A percentile compares a stretch with the other conserved stretches of the same genome.
Conservation (phyloP, 2,329 filamentous ascomycete species). For the Tetracladium maxilliforme region DNA sequence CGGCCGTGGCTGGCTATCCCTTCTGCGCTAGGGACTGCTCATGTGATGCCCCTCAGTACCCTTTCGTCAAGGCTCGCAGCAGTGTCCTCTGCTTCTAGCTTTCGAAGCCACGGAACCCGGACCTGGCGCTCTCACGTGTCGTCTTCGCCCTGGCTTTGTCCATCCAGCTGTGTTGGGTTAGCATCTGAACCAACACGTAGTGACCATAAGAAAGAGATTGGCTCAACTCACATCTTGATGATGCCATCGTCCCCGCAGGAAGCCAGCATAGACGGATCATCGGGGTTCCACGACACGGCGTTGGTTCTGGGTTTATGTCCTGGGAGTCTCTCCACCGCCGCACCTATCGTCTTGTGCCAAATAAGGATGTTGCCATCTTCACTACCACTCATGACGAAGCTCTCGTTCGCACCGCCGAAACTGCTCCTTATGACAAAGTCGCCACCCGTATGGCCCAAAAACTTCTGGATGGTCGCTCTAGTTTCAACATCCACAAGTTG, state of each 20-base stretch:
- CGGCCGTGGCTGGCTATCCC: no score
- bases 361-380: constrained; percentile 70
- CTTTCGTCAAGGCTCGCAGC: no score
- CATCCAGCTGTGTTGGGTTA: no score
- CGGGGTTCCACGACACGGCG: constrained; percentile 78
- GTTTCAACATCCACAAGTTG: constrained; percentile 66
- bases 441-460: constrained; percentile 66
- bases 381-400: constrained; percentile 82
- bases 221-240: constrained; percentile 65
- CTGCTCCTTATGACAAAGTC: constrained; percentile 66
- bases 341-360: constrained; percentile 77
- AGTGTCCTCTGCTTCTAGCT: no score
- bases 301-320: constrained; percentile 68
- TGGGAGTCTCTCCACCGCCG: constrained; percentile 58
- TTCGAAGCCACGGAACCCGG: no score
- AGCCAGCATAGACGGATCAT: constrained; percentile 70
- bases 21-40: no score
- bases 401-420: constrained; percentile 84
- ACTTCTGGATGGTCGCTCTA: constrained; percentile 51
- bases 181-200: no score
- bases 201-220: no score
- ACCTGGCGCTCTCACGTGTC: no score
- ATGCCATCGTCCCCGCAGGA: constrained; percentile 79
- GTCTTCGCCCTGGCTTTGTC: no score
- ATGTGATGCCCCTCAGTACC: no score